Base-by-base conservation (phyloP, 768 basidiomycete species). In the Tricholoma furcatifolium region DNA sequence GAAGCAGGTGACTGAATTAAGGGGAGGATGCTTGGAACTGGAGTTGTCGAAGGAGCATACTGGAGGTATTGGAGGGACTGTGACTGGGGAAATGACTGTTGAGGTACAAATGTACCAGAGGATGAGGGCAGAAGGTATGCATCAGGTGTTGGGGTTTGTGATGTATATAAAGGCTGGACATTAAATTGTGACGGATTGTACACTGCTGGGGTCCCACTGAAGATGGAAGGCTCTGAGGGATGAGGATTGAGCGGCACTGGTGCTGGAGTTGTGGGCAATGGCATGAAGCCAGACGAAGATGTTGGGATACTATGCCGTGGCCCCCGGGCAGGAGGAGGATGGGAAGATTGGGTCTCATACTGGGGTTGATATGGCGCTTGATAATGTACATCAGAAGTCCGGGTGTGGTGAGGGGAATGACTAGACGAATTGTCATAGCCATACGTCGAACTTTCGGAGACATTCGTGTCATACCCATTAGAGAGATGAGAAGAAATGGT, bases 281-380 rank as follows among this genome's bases (percentile, higher is more conserved):
- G 83, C 48, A 81, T 70, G 60, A 89, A 91, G 11, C 88, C 87
- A 10, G 88, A 87, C 0, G 87, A 83, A 6, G 82, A 69, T 1
- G 79, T 62, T 17, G 87, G 86, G 53, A 88, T 70, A 59, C 84
- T 89, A 58, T 86, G 83, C 47, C 88, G 76, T 11, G 87, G 81
- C 31, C 80, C 81, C 58, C 76, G 75, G 24, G 65, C 61, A 1
- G 76, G 62, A 43, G 74, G 65, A 4, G 70, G 73, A 49, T 72
- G 68, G 23, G 72, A 43, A 18, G 70, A 60, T 4, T 70, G 62
- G 35, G 62, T 60, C 50, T 77, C 74, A 47, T 70, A 70, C 36
- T 65, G 59, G 23, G 71, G 66, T 45, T 66, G 70, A 59, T 84
- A 82, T 30, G 71, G 69, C 18, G 74, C 55, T 39, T 70, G 67